Conservation (phyloP, 257 asterid species). For the Phtheirospermum japonicum region DNA sequence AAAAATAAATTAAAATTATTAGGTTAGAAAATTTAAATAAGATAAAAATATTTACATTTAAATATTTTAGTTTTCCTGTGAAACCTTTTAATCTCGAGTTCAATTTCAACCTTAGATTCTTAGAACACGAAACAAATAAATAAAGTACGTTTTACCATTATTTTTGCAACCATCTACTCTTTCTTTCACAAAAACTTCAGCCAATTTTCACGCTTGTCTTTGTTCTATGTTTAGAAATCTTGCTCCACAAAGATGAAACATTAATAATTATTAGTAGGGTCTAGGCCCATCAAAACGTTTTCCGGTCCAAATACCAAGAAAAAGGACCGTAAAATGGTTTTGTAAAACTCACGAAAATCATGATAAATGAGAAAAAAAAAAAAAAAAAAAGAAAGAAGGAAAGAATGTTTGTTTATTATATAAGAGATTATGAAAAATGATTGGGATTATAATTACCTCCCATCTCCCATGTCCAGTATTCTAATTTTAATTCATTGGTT, state of each 20-base stretch:
- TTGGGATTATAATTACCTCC: no score
- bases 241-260: constrained; percentile 1
- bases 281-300: background rate
- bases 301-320: constrained; percentile 17
- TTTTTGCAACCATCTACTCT: background rate
- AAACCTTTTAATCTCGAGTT: background rate
- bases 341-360: no score
- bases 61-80: background rate
- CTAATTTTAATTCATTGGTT: no score
- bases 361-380: no score
- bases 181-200: constrained; percentile 3
- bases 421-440: no score
- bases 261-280: constrained; percentile 12
- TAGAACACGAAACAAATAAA: no score
- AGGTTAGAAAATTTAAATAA: no score
- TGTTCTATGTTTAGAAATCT: background rate
- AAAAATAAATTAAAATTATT: no score
- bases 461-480: no score
- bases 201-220: background rate
- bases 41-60: no score
- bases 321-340: background rate
- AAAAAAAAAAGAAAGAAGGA: no score
- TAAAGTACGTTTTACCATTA: background rate
- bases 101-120: background rate
- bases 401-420: no score